Base-by-base conservation (phyloP, 345 rosid genomes). In the Pistacia integerrima region DNA sequence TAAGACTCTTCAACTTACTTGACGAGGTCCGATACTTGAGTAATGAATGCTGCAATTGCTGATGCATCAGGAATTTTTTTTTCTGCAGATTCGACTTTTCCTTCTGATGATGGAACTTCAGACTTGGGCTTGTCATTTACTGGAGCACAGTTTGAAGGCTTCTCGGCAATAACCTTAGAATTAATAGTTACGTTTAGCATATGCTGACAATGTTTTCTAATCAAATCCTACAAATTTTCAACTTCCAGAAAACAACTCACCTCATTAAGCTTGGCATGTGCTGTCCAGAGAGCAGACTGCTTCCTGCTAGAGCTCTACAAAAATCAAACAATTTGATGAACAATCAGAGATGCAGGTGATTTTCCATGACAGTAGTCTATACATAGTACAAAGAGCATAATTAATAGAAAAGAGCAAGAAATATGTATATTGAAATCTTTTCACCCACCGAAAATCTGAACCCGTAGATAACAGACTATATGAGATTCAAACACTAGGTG, bases 1-100 rank as follows among this genome's bases (percentile, higher is more conserved):
- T 2, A 44, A 60, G 44, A 59, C 10, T 17, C 20, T 74, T 72
- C 68, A 35, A 77, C 98, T 77, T 88, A 93, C 99, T 92, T 93
- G 80, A 93, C 87, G 73, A 92, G 94, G 77, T 92, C 88, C 1
- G 97, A 91, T 25, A 93, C 98, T 85, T 93, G 93, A 41, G 87
- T 20, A 93, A 95, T 92, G 82, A 95, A 95, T 51, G 86, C 94
- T n/a, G 92, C 82, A 70, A 93, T 80, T 11, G 87, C 70, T 8
- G 86, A 70, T 44, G 85, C 78, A 82, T 90, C 93, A 5, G 92
- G 86, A 83, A 87, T 83, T n/a, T 36, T 74, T 38, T 65, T 80
- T 68, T 79, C 89, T 1, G 68, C 70, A 18, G 85, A 67, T 48
- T 74, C 77, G 55, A 72, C 87, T 62, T 85, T 83, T 71, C 79